Conservation (phyloP, 2,329 filamentous ascomycete species). For the Teratosphaeriaceae sp. region DNA sequence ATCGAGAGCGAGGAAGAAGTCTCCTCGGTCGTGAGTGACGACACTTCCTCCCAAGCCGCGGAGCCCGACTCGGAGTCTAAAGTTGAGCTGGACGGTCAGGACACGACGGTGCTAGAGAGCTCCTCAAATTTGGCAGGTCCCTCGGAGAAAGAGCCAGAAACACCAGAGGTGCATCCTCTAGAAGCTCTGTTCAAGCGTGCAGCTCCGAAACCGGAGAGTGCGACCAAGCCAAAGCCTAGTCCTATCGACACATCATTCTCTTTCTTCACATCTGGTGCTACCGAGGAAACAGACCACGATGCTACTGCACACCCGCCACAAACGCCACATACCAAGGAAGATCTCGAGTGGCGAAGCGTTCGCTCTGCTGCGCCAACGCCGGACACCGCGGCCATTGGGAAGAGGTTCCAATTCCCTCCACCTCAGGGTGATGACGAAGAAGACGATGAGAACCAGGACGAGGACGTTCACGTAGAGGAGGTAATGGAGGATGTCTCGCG, state of each 20-base stretch:
- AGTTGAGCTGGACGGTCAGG: no score
- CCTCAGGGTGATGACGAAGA: conserved; percentile 41
- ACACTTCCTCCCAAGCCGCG: background rate
- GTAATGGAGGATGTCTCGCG: conserved; percentile 5
- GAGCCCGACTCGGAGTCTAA: conserved; percentile 3
- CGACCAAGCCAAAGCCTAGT: conserved; percentile 33
- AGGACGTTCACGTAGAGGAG: no score
- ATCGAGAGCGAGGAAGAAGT: conserved; percentile 14
- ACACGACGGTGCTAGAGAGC: background rate
- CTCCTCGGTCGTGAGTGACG: conserved; percentile 2
- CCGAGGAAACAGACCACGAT: conserved; percentile 33
- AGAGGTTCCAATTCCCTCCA: conserved; percentile 51
- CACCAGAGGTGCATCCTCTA: conserved; percentile 71
- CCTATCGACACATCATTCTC: conserved; percentile 59
- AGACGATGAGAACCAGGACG: no score
- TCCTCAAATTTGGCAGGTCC: background rate
- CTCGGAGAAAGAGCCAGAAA: background rate
- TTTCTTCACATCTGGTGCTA: conserved; percentile 57
- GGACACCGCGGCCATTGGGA: conserved; percentile 74
- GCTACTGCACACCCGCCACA: conserved; percentile 46
- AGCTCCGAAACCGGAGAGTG: conserved; percentile 36
- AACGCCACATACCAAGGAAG: conserved; percentile 76
- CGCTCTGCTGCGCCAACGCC: conserved; percentile 91
- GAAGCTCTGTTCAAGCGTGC: conserved; percentile 85
- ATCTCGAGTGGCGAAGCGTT: conserved; percentile 66